These are phyloP conservation scores for Chenopodium suecicum DNA, from an alignment of 148 eudicot genomes.

Conservation along the genomic window DNA sequence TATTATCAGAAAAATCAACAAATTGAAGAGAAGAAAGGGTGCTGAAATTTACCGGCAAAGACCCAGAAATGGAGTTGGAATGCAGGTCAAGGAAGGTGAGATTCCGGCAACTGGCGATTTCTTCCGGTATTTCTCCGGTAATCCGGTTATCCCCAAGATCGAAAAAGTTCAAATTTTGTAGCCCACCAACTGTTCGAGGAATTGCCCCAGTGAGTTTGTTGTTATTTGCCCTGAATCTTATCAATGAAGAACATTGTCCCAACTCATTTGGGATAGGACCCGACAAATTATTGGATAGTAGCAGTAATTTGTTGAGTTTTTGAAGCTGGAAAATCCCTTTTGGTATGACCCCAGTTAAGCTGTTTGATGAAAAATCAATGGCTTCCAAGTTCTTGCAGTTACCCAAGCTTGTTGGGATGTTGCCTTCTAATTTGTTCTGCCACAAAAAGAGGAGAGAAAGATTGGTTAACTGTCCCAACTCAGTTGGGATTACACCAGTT, in stretches of 20 bases:
- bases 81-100: constrained; percentile 81
- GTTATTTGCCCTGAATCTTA: constrained; percentile 66
- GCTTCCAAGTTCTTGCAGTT: constrained; percentile 59
- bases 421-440: constrained; percentile 77
- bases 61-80: constrained; percentile 67
- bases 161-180: constrained; percentile 60
- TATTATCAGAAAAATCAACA: constrained; percentile 69
- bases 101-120: constrained; percentile 72
- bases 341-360: constrained; percentile 70
- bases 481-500: constrained; percentile 65
- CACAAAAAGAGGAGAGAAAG: constrained; percentile 64
- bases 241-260: constrained; percentile 67
- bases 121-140: constrained; percentile 58
- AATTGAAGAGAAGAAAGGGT: constrained; percentile 56
- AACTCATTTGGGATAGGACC: constrained; percentile 65
- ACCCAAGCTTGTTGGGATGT: constrained; percentile 58
- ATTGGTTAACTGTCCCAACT: constrained; percentile 60
- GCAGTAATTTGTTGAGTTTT: constrained; percentile 61
- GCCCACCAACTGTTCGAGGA: constrained; percentile 68
- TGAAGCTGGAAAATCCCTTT: constrained; percentile 59
- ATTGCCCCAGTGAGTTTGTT: constrained; percentile 62
- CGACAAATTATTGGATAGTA: constrained; percentile 71
- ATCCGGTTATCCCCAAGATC: constrained; percentile 75
- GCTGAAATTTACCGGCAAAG: constrained; percentile 51
- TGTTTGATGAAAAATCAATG: constrained; percentile 65